phyloP scores from a whole-genome alignment of 345 rosid species.

The Salix arbutifolia region DNA sequence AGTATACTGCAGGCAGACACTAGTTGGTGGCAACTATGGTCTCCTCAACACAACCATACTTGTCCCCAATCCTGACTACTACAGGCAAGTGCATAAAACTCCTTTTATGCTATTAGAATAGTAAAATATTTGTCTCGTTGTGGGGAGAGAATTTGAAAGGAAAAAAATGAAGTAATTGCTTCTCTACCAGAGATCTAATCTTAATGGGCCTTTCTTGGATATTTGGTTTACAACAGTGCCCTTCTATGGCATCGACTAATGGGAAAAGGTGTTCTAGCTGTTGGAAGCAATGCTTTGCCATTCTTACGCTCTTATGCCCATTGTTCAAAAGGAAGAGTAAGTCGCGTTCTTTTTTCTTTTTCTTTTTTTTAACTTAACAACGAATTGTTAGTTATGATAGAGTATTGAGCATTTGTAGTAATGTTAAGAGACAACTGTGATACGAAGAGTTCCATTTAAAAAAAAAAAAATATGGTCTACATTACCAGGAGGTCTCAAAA shows the following conservation, averaged over 20 bases:
- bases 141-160: background rate
- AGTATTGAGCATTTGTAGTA: background rate
- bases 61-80: constrained; percentile 89
- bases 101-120: background rate
- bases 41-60: constrained; percentile 64
- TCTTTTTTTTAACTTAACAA: constrained; percentile 1
- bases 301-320: constrained; percentile 77
- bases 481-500: too few relatives aligned
- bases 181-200: constrained; percentile 13
- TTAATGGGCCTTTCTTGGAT: constrained; percentile 9
- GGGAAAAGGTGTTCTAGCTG: constrained; percentile 75
- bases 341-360: constrained; percentile 5
- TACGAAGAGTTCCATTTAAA: constrained; percentile 1
- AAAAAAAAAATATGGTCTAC: background rate
- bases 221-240: constrained; percentile 45
- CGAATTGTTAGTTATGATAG: background rate
- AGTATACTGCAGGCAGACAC: constrained; percentile 95
- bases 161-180: background rate
- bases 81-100: constrained; percentile 52
- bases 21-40: constrained; percentile 89
- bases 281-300: constrained; percentile 45
- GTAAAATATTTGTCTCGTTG: background rate
- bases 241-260: constrained; percentile 95
- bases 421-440: background rate
- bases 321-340: constrained; percentile 93